Percentiles rank a stretch among this genome's conserved stretches.
Conservation (phyloP, 768 basidiomycete species). For the Zangia roseola region DNA sequence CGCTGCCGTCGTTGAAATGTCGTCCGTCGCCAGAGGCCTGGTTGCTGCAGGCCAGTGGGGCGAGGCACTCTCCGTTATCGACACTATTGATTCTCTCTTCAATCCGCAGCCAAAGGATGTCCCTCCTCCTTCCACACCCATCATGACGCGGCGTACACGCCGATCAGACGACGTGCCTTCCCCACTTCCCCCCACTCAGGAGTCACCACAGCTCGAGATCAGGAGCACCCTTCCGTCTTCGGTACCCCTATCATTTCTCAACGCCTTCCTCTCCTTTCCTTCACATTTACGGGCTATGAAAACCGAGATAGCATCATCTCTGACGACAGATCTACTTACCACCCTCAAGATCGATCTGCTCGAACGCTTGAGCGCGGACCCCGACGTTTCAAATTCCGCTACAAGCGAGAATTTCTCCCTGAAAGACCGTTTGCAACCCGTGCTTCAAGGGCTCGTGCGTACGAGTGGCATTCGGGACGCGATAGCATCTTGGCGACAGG, state of each 20-base stretch:
- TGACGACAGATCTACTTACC: constrained; percentile 76
- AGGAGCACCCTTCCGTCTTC: constrained; percentile 34
- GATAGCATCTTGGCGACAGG: constrained; percentile 65
- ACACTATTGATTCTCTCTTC: constrained; percentile 65
- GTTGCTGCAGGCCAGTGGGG: constrained; percentile 89
- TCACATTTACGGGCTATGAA: constrained; percentile 68
- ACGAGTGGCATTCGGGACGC: constrained; percentile 72
- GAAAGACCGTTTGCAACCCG: constrained; percentile 64
- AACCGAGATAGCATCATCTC: constrained; percentile 70
- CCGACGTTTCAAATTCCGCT: constrained; percentile 11
- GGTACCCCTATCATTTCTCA: constrained; percentile 64
- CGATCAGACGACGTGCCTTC: constrained; percentile 23
- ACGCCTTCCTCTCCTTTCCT: constrained; percentile 76
- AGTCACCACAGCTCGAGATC: constrained; percentile 16
- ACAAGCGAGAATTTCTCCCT: constrained; percentile 42
- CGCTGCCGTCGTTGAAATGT: constrained; percentile 73
- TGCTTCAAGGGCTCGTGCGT: constrained; percentile 74
- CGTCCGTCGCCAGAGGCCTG: constrained; percentile 64
- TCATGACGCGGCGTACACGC: constrained; percentile 3
- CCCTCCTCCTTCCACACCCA: constrained; percentile 3
- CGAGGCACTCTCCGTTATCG: constrained; percentile 75
- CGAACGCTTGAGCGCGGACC: constrained; percentile 42
- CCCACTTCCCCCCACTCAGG: constrained; percentile 39
- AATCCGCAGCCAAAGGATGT: constrained; percentile 19
- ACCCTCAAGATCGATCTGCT: constrained; percentile 67